Base-by-base conservation (phyloP, 2,329 filamentous ascomycete genomes). In the Fusarium torulosum region DNA sequence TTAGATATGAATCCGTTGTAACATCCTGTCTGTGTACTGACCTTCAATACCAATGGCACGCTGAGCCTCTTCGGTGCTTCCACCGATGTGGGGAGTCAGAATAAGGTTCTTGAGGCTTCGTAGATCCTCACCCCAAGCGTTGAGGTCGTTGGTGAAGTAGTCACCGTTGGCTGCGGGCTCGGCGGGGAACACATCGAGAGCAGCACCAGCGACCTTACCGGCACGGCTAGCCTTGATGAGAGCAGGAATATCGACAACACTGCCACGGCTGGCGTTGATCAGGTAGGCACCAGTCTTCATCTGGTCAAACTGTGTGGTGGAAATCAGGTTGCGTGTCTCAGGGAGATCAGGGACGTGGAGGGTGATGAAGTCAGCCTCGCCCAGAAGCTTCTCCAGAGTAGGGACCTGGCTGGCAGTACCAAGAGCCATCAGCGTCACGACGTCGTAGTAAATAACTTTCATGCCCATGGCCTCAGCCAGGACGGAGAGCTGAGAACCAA, bases 401-500 rank as follows among this genome's bases (percentile, higher is more conserved):
- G 90, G 83, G 38, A 98, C 91, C 78, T 98, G 96, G 71, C 86
- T 89, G 31, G 95, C 89, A 13, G 92, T 97, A 56, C 96, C 96
- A 77, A 99, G 83, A 43, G 92, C 91, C 96, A 99, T 99, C 72
- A 98, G 85, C 72, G 94, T 97, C 66, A 97, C 81, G 8, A 97
- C 90, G 79, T 99, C 96, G 79, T 96, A 98, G 85, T 97, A 99
- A 74, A 98, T 94, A 75, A 99, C 96, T 17, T 86, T 90, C 95
- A 99, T 97, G 49, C 96, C 96, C 94, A 99, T 97, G 23, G 95
- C 90, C 80, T 99, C 96, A 27, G 96, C 94, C 67, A 99, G 84
- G 41, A 99, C 96, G 1, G 94, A 98, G 67, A 99, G 83, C 80
- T 99, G 96, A 51, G 93, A 94, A 66, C 96, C 96, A 77, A 99